Conservation (phyloP, 129 eudicot genomes). For the Heracleum sosnowskyi region DNA sequence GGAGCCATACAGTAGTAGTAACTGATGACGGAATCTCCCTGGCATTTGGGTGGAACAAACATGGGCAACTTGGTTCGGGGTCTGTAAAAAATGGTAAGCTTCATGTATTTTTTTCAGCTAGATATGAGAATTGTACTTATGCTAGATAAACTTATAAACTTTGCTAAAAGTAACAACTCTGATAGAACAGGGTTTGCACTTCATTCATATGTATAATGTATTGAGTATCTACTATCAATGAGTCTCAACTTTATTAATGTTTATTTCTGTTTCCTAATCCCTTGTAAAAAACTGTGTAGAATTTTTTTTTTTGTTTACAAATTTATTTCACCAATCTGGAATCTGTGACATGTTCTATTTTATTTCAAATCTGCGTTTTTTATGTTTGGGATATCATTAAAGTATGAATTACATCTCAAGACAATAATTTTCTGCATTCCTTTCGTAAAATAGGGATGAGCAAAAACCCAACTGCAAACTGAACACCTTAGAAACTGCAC, state of each 20-base stretch:
- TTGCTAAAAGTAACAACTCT: background rate
- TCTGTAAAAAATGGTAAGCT: conserved; percentile 65
- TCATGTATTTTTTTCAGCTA: background rate
- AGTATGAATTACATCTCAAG: background rate
- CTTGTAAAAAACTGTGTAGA: background rate
- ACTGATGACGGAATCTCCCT: conserved; percentile 67
- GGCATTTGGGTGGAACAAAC: conserved; percentile 97
- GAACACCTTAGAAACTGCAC: no score
- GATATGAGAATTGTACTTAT: background rate
- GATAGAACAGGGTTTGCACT: background rate
- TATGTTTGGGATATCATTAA: background rate
- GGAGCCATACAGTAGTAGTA: conserved; percentile 66
- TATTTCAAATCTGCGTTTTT: background rate
- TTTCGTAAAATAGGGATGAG: background rate
- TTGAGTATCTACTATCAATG: background rate
- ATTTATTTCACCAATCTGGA: background rate
- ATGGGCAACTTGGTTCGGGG: conserved; percentile 93
- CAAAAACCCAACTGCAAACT: no score
- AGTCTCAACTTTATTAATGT: background rate
- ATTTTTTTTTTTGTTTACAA: background rate
- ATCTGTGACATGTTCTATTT: background rate
- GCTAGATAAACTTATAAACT: background rate
- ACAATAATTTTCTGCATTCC: background rate
- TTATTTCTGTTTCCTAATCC: background rate
- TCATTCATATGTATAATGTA: background rate